Evolutionary conservation across 345 rosid species (phyloP).

Genomic region (Sapria himalayana): DNA sequence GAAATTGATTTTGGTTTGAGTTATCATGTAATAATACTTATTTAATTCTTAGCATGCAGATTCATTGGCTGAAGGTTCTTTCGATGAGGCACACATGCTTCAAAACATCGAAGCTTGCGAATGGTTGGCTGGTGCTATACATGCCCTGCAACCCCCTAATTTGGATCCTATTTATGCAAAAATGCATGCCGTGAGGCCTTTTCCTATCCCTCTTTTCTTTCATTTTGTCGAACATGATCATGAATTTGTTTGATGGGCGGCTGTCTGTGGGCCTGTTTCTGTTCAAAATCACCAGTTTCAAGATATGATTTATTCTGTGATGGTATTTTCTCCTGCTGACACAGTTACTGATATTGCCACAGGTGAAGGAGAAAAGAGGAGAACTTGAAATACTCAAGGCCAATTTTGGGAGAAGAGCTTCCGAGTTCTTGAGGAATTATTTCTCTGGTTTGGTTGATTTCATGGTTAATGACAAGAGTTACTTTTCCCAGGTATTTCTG

Average conservation of each 20-base stretch:
- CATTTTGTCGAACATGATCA: constrained; percentile 1
- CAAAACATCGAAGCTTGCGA: constrained; percentile 94
- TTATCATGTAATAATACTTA: constrained; percentile 11
- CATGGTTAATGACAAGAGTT: constrained; percentile 94
- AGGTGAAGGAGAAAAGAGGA: constrained; percentile 79
- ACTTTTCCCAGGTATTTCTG: constrained; percentile 72
- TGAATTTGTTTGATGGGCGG: neutral
- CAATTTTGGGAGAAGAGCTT: constrained; percentile 78
- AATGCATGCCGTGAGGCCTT: constrained; percentile 61
- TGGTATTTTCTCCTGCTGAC: constrained; percentile 1
- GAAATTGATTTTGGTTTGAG: neutral
- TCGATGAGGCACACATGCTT: constrained; percentile 83
- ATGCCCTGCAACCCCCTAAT: constrained; percentile 64
- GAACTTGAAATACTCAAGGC: constrained; percentile 64
- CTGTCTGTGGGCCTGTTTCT: too few species aligned
- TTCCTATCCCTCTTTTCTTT: constrained; percentile 5
- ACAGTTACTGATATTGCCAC: constrained; percentile 4
- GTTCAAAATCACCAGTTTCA: neutral
- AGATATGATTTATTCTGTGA: neutral
- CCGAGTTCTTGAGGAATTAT: constrained; percentile 87
- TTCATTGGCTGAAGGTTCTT: constrained; percentile 64
- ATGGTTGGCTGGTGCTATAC: constrained; percentile 76
- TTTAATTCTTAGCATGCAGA: constrained; percentile 60
- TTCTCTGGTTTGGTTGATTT: constrained; percentile 98
- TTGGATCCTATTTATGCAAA: constrained; percentile 63